Conservation (phyloP, 768 basidiomycete species). For the Artomyces pyxidatus region DNA sequence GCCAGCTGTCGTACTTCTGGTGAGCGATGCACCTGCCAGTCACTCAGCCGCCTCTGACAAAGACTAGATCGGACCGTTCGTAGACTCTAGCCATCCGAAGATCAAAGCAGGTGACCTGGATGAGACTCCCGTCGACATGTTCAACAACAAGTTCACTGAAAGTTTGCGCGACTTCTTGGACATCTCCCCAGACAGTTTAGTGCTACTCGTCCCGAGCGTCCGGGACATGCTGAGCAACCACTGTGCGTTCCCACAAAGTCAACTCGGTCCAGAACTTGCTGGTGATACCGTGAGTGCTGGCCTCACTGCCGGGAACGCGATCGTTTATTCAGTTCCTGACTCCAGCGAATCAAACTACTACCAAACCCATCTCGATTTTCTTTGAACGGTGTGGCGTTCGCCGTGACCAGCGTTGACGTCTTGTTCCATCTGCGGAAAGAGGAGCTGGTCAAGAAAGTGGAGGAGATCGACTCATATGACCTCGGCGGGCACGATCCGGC, state of each 20-base stretch:
- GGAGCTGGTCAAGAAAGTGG: slow-evolving; percentile 62
- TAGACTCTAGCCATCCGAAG: slow-evolving; percentile 68
- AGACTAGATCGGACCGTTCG: slow-evolving; percentile 92
- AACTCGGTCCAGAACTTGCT: slow-evolving; percentile 36
- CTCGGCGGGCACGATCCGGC: slow-evolving; percentile 33
- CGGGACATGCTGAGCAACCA: slow-evolving; percentile 76
- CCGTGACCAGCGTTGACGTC: slow-evolving; percentile 75
- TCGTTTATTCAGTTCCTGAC: not conserved
- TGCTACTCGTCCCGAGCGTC: slow-evolving; percentile 77
- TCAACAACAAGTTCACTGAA: slow-evolving; percentile 52
- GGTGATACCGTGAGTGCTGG: slow-evolving; percentile 49
- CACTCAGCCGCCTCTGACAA: no score
- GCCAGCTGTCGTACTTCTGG: slow-evolving; percentile 75
- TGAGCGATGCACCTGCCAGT: no score
- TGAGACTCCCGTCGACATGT: slow-evolving; percentile 55
- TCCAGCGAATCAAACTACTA: slow-evolving; percentile 66
- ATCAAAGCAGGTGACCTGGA: slow-evolving; percentile 73
- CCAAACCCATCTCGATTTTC: slow-evolving; percentile 84
- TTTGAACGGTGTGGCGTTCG: slow-evolving; percentile 80
- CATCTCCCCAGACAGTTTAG: slow-evolving; percentile 55
- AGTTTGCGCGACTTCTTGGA: slow-evolving; percentile 51
- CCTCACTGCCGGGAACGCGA: no score
- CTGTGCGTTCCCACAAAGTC: slow-evolving; percentile 78
- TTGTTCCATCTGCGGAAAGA: slow-evolving; percentile 86
- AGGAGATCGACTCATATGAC: slow-evolving; percentile 46